Evolutionary conservation across 371 early-diverging fungal species (phyloP), one percentile per base, ranked within the genome.

Genomic region (Choanephora cucurbitarum): DNA sequence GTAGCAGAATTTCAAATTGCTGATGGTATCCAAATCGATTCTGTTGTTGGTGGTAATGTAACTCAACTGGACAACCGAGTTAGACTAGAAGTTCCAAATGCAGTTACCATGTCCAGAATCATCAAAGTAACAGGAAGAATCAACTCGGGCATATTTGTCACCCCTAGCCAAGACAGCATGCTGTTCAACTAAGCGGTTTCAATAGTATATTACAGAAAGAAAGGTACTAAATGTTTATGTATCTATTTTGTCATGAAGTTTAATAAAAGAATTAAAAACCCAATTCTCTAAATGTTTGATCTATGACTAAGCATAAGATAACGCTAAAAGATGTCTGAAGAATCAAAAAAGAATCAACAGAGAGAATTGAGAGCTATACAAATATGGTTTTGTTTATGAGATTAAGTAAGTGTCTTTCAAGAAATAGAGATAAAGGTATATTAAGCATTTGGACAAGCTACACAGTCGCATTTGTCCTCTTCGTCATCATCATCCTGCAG

Each of bases 31-130:
- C 52, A 50, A 6, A 37, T 76, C 53, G 48, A 54, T 3, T n/a
- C 23, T 10, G 69, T 69, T 0, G 31, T 46, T 3, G 24, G 49
- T 4, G 78, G 75, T 9, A 49, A 52, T 22, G 66, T 70, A n/a
- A 34, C 57, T 44, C 70, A 77, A 49, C 28, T 19, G 14, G 73
- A 66, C 24, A 65, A 51, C 19, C 44, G 21, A 1, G 76, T 70
- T 15, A 52, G 39, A 4, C 32, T 72, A 14, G 54, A 61, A 19
- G 31, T 67, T 37, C 37, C 37, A 13, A 37, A 37, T 37, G 2
- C 37, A 37, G 37, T 13, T 11, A 37, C 14, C 13, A 37, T 37
- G 37, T 37, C 37, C 37, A 37, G 14, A 37, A 11, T 37, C 2
- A 37, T 37, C 13, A 3, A 9, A 13, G 10, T 37, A 9, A 37